A percentile compares a stretch with the other conserved stretches of the same genome.
These are phyloP conservation scores for Plantago ovata DNA, from an alignment of 257 asterid genomes.

Conservation along the genomic window DNA sequence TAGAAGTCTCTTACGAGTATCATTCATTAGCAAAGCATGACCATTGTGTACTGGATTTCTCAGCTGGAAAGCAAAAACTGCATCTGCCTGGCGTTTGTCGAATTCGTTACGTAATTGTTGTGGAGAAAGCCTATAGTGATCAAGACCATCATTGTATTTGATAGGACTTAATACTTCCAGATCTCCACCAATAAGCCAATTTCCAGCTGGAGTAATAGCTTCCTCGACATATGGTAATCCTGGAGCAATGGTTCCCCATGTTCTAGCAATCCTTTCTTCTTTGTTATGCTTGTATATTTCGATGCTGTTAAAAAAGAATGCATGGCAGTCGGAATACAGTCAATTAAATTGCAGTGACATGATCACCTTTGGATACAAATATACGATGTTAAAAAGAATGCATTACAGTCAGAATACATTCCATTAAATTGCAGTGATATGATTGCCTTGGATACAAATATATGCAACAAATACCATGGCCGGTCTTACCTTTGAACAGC, in stretches of 20 bases:
- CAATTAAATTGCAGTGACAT: too few species aligned
- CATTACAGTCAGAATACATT: not conserved
- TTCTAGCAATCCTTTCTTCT: constrained; percentile 87
- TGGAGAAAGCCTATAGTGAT: constrained; percentile 77
- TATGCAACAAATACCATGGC: too few species aligned
- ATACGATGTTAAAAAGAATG: not conserved
- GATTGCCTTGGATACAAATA: too few species aligned
- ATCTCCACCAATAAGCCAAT: constrained; percentile 95
- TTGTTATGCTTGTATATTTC: constrained; percentile 79
- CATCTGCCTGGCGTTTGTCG: constrained; percentile 70
- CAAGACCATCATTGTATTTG: constrained; percentile 79
- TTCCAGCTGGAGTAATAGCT: constrained; percentile 61
- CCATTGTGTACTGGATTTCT: constrained; percentile 89
- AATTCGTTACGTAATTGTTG: constrained; percentile 66
- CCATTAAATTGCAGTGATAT: too few species aligned
- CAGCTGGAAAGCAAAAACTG: constrained; percentile 86
- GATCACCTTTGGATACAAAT: too few species aligned
- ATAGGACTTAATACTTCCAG: constrained; percentile 65
- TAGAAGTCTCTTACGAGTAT: constrained; percentile 68
- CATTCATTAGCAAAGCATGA: constrained; percentile 82
- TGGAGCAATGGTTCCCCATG: constrained; percentile 84
- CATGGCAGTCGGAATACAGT: not conserved
- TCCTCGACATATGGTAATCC: constrained; percentile 87
- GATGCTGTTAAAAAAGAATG: constrained; percentile 36
- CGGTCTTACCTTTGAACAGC: too few species aligned